Conservation (phyloP, 2,329 filamentous ascomycete genomes). For the Colletotrichum aenigma region DNA sequence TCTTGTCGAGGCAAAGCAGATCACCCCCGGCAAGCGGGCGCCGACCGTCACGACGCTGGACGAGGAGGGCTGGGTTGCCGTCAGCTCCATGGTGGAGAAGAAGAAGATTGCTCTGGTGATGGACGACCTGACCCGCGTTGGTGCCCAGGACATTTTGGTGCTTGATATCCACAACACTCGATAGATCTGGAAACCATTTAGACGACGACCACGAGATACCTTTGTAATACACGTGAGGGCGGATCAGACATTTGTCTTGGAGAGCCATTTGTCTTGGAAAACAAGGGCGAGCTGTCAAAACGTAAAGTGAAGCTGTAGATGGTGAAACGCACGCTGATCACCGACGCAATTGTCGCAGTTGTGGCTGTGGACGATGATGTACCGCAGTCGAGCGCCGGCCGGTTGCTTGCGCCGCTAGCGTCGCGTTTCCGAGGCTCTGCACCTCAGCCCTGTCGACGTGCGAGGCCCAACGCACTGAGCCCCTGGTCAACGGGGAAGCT, state of each 20-base stretch:
- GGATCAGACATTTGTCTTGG: not conserved
- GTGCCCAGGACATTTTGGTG: conserved; percentile 85
- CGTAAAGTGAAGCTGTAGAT: not conserved
- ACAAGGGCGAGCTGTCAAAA: not conserved
- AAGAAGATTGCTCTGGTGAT: conserved; percentile 84
- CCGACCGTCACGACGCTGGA: conserved; percentile 91
- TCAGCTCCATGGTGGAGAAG: conserved; percentile 91
- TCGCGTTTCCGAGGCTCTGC: not conserved
- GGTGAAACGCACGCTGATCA: not conserved
- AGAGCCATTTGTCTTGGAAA: not conserved
- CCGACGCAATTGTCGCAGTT: not conserved
- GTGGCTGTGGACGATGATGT: not conserved
- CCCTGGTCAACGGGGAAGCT: not conserved
- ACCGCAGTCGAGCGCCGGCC: not conserved
- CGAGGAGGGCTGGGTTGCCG: conserved; percentile 90
- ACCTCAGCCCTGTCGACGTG: not conserved
- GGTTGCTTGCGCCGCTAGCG: conserved; percentile 3
- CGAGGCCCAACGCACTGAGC: not conserved
- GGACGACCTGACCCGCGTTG: conserved; percentile 79
- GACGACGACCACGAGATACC: not conserved
- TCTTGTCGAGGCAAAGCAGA: conserved; percentile 70
- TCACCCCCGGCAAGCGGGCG: conserved; percentile 93
- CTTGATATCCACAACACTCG: conserved; percentile 84
- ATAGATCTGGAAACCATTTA: conserved; percentile 24
- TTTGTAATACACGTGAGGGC: not conserved